These are phyloP conservation scores for Kentomonas sorsogonicus DNA, from an alignment of 208 protist genomes.

Conservation along the genomic window DNA sequence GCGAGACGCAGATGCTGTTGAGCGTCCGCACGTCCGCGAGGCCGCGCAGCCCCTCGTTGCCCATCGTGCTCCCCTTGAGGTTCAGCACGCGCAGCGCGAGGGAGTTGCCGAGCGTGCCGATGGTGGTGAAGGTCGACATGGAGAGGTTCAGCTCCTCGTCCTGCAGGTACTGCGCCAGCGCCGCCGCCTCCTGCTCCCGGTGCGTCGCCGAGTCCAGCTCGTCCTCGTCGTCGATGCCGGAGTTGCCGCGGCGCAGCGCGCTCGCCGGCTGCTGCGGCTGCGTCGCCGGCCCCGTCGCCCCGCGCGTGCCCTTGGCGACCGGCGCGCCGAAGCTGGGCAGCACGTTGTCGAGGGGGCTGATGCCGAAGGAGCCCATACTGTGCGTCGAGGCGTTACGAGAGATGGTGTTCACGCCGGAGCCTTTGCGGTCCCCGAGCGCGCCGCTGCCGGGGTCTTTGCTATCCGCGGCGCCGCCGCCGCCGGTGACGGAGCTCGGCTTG, in stretches of 20 bases:
- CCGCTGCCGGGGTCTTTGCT: too few species aligned
- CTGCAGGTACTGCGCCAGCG: conserved; percentile 30
- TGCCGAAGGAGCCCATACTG: too few species aligned
- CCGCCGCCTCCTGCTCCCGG: conserved; percentile 14
- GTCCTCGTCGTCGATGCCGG: neutral
- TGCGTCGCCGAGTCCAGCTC: neutral
- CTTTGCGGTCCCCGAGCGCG: too few species aligned
- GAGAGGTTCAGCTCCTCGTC: conserved; percentile 48
- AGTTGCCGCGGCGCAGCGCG: neutral
- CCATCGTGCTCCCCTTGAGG: conserved; percentile 41
- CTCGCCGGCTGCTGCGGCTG: conserved; percentile 2
- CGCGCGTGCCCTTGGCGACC: neutral
- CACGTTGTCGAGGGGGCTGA: too few species aligned
- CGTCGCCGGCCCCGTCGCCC: neutral
- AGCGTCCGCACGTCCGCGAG: conserved; percentile 41
- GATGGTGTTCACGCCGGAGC: too few species aligned
- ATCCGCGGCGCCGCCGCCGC: too few species aligned
- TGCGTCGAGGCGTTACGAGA: too few species aligned
- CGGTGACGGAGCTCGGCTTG: too few species aligned
- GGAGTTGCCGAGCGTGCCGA: conserved; percentile 37
- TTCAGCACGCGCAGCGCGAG: conserved; percentile 36
- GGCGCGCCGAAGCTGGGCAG: neutral
- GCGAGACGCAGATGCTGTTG: conserved; percentile 33
- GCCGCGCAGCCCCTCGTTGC: conserved; percentile 39
- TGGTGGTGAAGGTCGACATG: conserved; percentile 41